These are phyloP conservation scores for Neofusicoccum sp. DNA, from an alignment of 2,329 filamentous ascomycete genomes.

Conservation along the genomic window DNA sequence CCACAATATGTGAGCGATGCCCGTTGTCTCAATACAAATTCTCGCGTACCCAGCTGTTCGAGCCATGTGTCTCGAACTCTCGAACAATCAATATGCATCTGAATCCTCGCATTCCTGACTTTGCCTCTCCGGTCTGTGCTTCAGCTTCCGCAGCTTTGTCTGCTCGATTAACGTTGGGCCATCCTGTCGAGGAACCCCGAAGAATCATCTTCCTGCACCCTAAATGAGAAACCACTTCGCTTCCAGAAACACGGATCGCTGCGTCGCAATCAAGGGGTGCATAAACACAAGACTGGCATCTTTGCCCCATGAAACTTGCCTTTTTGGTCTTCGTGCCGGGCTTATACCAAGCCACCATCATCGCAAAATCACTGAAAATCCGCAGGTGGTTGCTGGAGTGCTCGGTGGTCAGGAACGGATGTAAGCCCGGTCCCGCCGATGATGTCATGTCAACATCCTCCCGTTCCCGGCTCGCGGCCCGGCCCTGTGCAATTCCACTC, in stretches of 20 bases:
- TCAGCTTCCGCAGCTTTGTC: not conserved
- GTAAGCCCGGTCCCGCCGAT: conserved; percentile 2
- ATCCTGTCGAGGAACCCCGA: too few species aligned
- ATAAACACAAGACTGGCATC: not conserved
- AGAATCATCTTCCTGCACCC: not conserved
- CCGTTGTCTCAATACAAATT: too few species aligned
- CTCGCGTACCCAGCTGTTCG: too few species aligned
- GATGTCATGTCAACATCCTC: not conserved
- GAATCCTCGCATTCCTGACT: too few species aligned
- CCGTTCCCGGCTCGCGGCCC: not conserved
- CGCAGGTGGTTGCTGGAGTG: not conserved
- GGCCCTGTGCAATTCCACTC: not conserved
- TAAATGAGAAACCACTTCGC: not conserved
- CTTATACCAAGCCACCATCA: not conserved
- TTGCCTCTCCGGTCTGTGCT: too few species aligned
- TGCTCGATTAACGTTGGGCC: too few species aligned
- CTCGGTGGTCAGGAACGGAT: not conserved
- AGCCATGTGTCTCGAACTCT: too few species aligned
- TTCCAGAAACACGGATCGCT: not conserved
- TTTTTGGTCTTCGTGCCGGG: not conserved
- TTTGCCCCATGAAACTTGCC: not conserved
- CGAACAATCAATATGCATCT: too few species aligned
- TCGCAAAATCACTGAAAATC: not conserved
- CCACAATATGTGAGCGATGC: too few species aligned
- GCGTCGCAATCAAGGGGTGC: not conserved